phyloP scores from a whole-genome alignment of 2,329 filamentous ascomycete species.

The Cytospora chrysosperma region DNA sequence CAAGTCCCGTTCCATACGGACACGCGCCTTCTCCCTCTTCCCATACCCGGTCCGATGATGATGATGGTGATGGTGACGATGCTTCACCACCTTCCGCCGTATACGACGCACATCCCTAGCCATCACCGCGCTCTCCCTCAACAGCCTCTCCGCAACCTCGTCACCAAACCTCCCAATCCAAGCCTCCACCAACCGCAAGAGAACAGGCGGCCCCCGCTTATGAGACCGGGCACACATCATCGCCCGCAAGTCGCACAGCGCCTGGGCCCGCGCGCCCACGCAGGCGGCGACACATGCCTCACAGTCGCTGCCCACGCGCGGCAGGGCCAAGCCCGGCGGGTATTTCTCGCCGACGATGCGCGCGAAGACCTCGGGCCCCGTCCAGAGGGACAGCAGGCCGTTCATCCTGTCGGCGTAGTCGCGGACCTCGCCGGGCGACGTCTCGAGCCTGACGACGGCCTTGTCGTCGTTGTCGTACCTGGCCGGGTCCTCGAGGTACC shows the following conservation, averaged over 20 bases:
- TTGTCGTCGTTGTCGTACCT: conserved; percentile 6
- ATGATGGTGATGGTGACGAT: background rate
- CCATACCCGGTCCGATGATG: background rate
- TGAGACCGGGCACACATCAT: conserved; percentile 41
- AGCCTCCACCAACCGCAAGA: conserved; percentile 42
- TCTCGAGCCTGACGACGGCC: conserved; percentile 15
- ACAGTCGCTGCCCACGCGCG: conserved; percentile 40
- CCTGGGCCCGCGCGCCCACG: conserved; percentile 43
- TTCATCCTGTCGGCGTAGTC: conserved; percentile 32
- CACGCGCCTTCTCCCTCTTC: conserved; percentile 12
- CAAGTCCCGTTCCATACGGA: background rate
- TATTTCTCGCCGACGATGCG: conserved; percentile 23
- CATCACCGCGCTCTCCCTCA: conserved; percentile 11
- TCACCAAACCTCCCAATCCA: conserved; percentile 41
- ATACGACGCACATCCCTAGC: conserved; percentile 12
- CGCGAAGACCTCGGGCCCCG: conserved; percentile 23
- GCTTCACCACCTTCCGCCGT: background rate
- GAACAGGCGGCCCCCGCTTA: conserved; percentile 32
- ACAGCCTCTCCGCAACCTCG: conserved; percentile 8
- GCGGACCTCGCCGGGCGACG: conserved; percentile 20
- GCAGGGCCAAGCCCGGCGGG: conserved; percentile 26
- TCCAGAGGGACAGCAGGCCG: conserved; percentile 15
- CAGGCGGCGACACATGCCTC: conserved; percentile 53
- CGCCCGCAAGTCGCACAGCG: conserved; percentile 47
- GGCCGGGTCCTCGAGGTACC: conserved; percentile 20